A percentile compares a stretch with the other conserved stretches of the same genome.
These are phyloP conservation scores for Lachnellula occidentalis DNA, from an alignment of 2,329 filamentous ascomycete species.

Conservation along the genomic window DNA sequence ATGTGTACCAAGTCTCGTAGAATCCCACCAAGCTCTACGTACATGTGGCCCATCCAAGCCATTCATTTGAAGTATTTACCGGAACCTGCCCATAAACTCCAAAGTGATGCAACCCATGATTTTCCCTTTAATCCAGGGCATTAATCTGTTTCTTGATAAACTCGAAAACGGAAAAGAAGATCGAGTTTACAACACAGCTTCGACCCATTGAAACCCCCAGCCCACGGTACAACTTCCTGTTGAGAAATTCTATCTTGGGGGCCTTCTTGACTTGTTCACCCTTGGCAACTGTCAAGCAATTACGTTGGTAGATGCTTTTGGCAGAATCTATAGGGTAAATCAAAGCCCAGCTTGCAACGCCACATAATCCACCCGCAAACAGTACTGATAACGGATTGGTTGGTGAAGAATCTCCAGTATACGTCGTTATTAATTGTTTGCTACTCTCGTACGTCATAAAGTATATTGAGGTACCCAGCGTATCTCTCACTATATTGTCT, in stretches of 20 bases:
- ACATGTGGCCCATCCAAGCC: slow-evolving; percentile 2
- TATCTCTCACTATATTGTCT: slow-evolving; percentile 61
- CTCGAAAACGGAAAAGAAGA: slow-evolving; percentile 87
- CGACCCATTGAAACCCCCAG: slow-evolving; percentile 78
- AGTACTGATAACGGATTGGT: slow-evolving; percentile 76
- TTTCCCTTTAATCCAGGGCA: slow-evolving; percentile 23
- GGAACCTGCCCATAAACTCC: slow-evolving; percentile 7
- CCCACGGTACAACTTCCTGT: slow-evolving; percentile 74
- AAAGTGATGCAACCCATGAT: slow-evolving; percentile 4
- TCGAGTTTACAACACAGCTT: slow-evolving; percentile 77
- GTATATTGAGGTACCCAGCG: slow-evolving; percentile 77
- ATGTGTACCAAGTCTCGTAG: slow-evolving; percentile 8
- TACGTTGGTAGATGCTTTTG: slow-evolving; percentile 81
- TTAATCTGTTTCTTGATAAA: slow-evolving; percentile 63
- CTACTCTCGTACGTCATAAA: slow-evolving; percentile 86
- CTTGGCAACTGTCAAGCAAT: slow-evolving; percentile 64
- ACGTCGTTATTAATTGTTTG: slow-evolving; percentile 74
- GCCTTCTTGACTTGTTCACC: slow-evolving; percentile 57
- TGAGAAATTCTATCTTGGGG: slow-evolving; percentile 74
- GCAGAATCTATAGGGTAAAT: slow-evolving; percentile 66
- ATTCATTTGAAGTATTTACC: slow-evolving; percentile 2
- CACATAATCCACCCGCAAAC: slow-evolving; percentile 72
- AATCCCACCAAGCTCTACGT: slow-evolving; percentile 6
- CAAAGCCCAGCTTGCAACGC: slow-evolving; percentile 73
- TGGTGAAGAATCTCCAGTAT: slow-evolving; percentile 64